phyloP scores from a whole-genome alignment of 1,284 basidiomycete genomes.

The Ustilago loliicola region DNA sequence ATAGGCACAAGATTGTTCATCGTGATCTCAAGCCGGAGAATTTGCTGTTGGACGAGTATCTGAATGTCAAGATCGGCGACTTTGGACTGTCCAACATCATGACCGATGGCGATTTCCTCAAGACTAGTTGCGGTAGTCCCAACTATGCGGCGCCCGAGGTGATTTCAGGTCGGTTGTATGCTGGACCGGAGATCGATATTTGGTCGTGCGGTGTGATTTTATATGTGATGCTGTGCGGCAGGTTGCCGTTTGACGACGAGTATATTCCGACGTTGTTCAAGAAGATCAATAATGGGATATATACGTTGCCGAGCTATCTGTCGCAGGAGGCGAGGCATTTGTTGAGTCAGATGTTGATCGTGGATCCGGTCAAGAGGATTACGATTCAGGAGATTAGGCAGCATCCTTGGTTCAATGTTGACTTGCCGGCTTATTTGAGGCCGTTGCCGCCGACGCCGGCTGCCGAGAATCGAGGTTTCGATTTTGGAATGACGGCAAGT shows the following conservation, averaged over 20 bases:
- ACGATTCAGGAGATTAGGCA: constrained; percentile 67
- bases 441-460: constrained; percentile 84
- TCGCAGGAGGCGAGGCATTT: constrained; percentile 66
- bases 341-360: constrained; percentile 68
- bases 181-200: constrained; percentile 69
- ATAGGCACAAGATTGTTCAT: constrained; percentile 69
- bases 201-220: constrained; percentile 70
- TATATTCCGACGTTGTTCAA: constrained; percentile 70
- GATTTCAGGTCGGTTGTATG: constrained; percentile 68
- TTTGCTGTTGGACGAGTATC: constrained; percentile 66
- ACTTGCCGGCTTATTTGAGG: constrained; percentile 71
- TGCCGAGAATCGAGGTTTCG: constrained; percentile 74
- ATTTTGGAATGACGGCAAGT: constrained; percentile 52
- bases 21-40: constrained; percentile 69
- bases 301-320: constrained; percentile 65
- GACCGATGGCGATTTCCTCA: constrained; percentile 70
- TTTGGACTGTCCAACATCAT: constrained; percentile 70
- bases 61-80: constrained; percentile 70
- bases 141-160: constrained; percentile 71
- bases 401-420: constrained; percentile 68
- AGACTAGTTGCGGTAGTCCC: constrained; percentile 69
- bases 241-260: constrained; percentile 69
- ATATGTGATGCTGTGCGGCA: constrained; percentile 69
- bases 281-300: constrained; percentile 70
- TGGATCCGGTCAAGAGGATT: constrained; percentile 70